These are phyloP conservation scores for Oryza longistaminata DNA, from an alignment of 176 grass and related monocot species.

Conservation along the genomic window DNA sequence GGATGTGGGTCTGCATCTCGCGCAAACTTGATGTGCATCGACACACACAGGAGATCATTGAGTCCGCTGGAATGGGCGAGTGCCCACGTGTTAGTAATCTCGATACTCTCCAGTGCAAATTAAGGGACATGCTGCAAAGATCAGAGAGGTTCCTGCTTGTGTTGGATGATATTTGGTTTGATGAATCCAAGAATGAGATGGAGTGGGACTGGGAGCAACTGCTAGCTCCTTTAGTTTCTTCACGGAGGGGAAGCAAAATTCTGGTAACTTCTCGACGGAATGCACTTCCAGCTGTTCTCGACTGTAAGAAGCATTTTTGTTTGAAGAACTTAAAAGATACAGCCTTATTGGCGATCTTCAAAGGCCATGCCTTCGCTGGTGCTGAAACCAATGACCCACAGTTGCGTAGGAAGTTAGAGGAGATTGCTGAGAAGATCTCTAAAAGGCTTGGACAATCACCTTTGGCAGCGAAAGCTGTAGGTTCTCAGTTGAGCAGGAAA, in stretches of 20 bases:
- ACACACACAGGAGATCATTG: conserved; percentile 6
- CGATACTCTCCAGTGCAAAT: background rate
- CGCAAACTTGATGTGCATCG: background rate
- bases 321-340: background rate
- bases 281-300: background rate
- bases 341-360: conserved; percentile 10
- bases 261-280: background rate
- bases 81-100: background rate
- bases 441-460: conserved; percentile 18
- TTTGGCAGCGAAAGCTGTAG: conserved; percentile 22
- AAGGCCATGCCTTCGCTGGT: background rate
- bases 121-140: background rate
- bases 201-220: background rate
- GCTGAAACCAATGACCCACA: background rate
- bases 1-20: conserved; percentile 38
- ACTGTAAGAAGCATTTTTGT: background rate
- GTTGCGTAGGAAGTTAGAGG: background rate
- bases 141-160: background rate
- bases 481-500: background rate
- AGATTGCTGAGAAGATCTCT: background rate
- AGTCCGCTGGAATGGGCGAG: background rate
- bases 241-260: background rate
- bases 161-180: conserved; percentile 28
- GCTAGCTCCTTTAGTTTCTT: background rate
- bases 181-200: background rate